Evolutionary conservation across 352 stramenopile genomes (phyloP).

Genomic region (Globisporangium heterothallicum): DNA sequence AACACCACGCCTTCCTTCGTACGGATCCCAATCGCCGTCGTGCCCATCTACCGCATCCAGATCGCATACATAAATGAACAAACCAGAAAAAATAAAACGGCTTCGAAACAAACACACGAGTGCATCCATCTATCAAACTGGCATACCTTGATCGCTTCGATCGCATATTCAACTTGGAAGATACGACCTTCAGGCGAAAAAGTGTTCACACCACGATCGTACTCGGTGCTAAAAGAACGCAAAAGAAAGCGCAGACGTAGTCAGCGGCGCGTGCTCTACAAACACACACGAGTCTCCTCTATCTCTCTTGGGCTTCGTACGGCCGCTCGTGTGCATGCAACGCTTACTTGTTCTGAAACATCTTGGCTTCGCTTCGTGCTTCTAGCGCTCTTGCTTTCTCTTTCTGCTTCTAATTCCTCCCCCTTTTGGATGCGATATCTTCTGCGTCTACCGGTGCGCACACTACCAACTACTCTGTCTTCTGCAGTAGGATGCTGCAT

Average conservation of each 20-base stretch:
- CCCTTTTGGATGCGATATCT: conserved; percentile 27
- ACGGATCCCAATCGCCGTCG: conserved; percentile 96
- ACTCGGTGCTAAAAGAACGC: conserved; percentile 87
- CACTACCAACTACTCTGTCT: neutral
- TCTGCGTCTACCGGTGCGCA: conserved; percentile 4
- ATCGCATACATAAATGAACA: no score
- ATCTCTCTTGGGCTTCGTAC: neutral
- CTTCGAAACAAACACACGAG: neutral
- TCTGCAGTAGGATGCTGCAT: no score
- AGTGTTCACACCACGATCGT: conserved; percentile 99
- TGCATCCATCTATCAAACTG: neutral
- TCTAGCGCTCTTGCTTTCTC: conserved; percentile 5
- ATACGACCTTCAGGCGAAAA: conserved; percentile 99
- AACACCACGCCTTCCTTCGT: conserved; percentile 98
- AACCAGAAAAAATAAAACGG: neutral
- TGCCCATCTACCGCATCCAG: conserved; percentile 84
- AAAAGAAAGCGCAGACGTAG: neutral
- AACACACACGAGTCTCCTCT: neutral
- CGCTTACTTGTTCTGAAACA: conserved; percentile 62
- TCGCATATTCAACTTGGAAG: conserved; percentile 99
- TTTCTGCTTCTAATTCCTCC: conserved; percentile 24
- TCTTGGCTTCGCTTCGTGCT: conserved; percentile 16
- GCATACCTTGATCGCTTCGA: conserved; percentile 95
- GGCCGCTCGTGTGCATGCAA: no score
- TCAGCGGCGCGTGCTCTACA: no score